Evolutionary conservation across 2,329 filamentous ascomycete genomes (phyloP), one percentile per base, ranked within the genome.

Genomic region (Ceratocystis smalleyi): DNA sequence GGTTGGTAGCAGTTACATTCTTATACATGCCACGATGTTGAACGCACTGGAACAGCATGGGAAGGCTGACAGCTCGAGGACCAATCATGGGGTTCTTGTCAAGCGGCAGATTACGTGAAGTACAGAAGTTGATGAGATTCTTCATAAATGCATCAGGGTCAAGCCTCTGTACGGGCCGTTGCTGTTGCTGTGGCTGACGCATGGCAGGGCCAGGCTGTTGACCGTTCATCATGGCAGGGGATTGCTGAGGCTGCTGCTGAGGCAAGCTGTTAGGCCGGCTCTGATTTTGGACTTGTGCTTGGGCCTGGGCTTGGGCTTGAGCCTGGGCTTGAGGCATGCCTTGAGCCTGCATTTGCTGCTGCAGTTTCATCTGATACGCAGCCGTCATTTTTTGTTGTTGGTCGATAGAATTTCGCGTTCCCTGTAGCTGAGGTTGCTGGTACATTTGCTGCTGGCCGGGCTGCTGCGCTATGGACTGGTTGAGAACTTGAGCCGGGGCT

Each of bases 291-390:
- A 19, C 43, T 59, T 55, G 69, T 73, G 72, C 70, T 10, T 49
- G 40, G 27, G 45, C 61, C n/a, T 66, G 60, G n/a, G 64, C 64
- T 27, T 66, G 62, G 24, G 47, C 45, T 15, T 66, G 62, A 15
- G 62, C 65, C 30, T 57, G 51, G 59, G 47, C 59, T 15, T 54
- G 54, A 2, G 64, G 55, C 73, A 75, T 74, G 32, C 68, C 69
- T 66, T 75, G 75, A 15, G 71, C 69, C 68, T 82, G 81, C 76
- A 84, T 78, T 66, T 83, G 88, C 65, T 87, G 83, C 70, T 95
- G 88, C 62, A 95, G 75, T 67, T 89, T 87, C 83, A 95, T 88
- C 69, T 95, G 89, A 70, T 95, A 92, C 60, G 86, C 76, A 12
- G 65, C 62, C 65, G 83, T 79, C 73, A 90, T 81, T 70, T 90